Base-by-base conservation (phyloP, 768 basidiomycete genomes). In the Tephrocybe rancida region DNA sequence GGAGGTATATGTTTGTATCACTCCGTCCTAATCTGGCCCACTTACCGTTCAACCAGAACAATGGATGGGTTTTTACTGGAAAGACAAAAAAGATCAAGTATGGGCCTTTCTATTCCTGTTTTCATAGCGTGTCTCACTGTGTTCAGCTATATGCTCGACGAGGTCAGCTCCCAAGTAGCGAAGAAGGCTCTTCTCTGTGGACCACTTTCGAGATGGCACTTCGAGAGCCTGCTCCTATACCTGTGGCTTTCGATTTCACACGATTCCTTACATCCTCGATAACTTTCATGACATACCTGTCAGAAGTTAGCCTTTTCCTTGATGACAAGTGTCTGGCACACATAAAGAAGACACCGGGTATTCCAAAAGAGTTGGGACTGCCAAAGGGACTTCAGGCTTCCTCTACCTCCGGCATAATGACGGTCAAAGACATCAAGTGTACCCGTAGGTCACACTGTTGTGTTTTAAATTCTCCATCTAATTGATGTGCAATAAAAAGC, bases 11-110 rank as follows among this genome's bases (percentile, higher is more conserved):
- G 21, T 19, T 43, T 10, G 29, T 18, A 39, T 37, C n/a, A 27
- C 61, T 67, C 50, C 67, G 61, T 47, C 61, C 54, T 48, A 30
- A 8, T 52, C 72, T 24, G 30, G 18, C 13, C 19, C 52, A 24
- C 69, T 71, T 53, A 67, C 49, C 10, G 26, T 55, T 35, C 68
- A 44, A 56, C 65, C 45, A 81, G 93, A 85, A 27, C 83, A 90
- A 64, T 94, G 92, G 85, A 96, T 96, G 94, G 88, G 86, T 0
- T 98, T 97, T 67, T 91, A 95, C 67, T 98, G 93, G 93, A 95
- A 93, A 66, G 91, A 90, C 63, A 89, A 88, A 61, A 92, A 90
- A 62, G 92, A 95, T 64, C 92, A 95, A 75, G 87, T 87, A 58
- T 30, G 67, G 50, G 6, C 18, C 32, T 22, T 19, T 34, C 7